Percentiles rank a stretch among this genome's conserved stretches.
Conservation (phyloP, 805 yeast genomes). For the Candida awuae region DNA sequence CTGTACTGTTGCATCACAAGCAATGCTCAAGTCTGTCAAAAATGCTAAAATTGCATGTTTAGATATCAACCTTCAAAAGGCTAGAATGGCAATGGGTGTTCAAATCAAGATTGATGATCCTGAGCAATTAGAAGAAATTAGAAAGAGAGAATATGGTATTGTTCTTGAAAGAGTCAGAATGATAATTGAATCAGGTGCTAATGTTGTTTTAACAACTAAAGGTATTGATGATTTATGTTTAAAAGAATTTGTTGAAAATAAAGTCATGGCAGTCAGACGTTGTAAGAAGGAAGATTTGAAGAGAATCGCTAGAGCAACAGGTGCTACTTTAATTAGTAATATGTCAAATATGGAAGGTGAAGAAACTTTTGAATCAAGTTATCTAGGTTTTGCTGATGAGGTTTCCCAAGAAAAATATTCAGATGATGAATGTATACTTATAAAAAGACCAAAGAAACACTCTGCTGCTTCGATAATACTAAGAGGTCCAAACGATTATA, state of each 20-base stretch:
- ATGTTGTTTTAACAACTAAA: slow-evolving; percentile 85
- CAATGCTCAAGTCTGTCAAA: slow-evolving; percentile 70
- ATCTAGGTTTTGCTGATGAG: slow-evolving; percentile 83
- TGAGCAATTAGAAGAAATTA: slow-evolving; percentile 77
- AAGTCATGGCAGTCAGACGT: slow-evolving; percentile 93
- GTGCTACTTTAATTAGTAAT: slow-evolving; percentile 81
- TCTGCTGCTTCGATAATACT: slow-evolving; percentile 85
- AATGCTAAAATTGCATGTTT: slow-evolving; percentile 79
- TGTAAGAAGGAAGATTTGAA: slow-evolving; percentile 94
- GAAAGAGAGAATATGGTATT: slow-evolving; percentile 83
- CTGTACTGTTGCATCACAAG: slow-evolving; percentile 96
- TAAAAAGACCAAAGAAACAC: slow-evolving; percentile 85
- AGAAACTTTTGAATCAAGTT: slow-evolving; percentile 78
- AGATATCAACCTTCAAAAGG: slow-evolving; percentile 90
- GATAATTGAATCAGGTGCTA: slow-evolving; percentile 82
- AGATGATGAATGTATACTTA: slow-evolving; percentile 93
- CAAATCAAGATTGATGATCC: slow-evolving; percentile 96
- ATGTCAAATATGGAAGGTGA: slow-evolving; percentile 95
- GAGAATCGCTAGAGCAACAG: slow-evolving; percentile 96
- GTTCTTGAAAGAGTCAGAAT: slow-evolving; percentile 75
- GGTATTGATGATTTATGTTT: slow-evolving; percentile 91
- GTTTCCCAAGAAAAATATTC: slow-evolving; percentile 86
- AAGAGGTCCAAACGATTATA: slow-evolving; percentile 93
- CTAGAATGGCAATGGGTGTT: slow-evolving; percentile 97
- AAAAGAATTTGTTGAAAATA: slow-evolving; percentile 84